A percentile compares a stretch with the other conserved stretches of the same genome.
Evolutionary conservation across 2,329 filamentous ascomycete genomes (phyloP).

Genomic region (Diplocarpon rosae): DNA sequence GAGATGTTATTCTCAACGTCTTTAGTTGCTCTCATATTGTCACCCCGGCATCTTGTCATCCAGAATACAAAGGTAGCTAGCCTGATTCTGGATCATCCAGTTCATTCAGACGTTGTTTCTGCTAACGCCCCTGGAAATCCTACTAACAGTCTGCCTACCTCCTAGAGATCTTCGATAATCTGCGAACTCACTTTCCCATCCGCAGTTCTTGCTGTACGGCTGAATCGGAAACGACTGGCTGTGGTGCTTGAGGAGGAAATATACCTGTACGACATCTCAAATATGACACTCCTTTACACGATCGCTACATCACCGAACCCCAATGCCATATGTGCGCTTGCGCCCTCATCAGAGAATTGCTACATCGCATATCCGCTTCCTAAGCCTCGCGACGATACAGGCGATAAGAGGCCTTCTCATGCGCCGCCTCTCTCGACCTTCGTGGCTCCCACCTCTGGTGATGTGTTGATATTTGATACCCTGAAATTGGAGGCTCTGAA

Average conservation of each 20-base stretch:
- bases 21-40: constrained; percentile 84
- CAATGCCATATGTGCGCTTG: constrained; percentile 80
- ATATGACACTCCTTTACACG: constrained; percentile 89
- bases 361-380: constrained; percentile 91
- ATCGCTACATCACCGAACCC: constrained; percentile 93
- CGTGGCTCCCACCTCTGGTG: constrained; percentile 74
- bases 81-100: not conserved
- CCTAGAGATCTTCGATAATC: constrained; percentile 64
- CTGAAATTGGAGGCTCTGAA: constrained; percentile 85
- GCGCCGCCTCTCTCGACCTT: constrained; percentile 72
- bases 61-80: constrained; percentile 82
- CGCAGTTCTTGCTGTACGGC: constrained; percentile 83
- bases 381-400: constrained; percentile 51
- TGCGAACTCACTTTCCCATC: constrained; percentile 98
- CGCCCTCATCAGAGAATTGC: constrained; percentile 89
- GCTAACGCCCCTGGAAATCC: not conserved
- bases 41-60: constrained; percentile 84
- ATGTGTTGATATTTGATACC: constrained; percentile 88
- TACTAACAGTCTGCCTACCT: not conserved
- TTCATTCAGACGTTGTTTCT: not conserved
- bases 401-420: constrained; percentile 57
- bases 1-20: constrained; percentile 99
- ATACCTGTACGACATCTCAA: constrained; percentile 97
- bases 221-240: constrained; percentile 88
- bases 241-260: constrained; percentile 94